Percentiles rank a stretch among this genome's conserved stretches.
These are phyloP conservation scores for Xylariomycetidae sp. DNA, from an alignment of 2,329 filamentous ascomycete species.

Conservation along the genomic window DNA sequence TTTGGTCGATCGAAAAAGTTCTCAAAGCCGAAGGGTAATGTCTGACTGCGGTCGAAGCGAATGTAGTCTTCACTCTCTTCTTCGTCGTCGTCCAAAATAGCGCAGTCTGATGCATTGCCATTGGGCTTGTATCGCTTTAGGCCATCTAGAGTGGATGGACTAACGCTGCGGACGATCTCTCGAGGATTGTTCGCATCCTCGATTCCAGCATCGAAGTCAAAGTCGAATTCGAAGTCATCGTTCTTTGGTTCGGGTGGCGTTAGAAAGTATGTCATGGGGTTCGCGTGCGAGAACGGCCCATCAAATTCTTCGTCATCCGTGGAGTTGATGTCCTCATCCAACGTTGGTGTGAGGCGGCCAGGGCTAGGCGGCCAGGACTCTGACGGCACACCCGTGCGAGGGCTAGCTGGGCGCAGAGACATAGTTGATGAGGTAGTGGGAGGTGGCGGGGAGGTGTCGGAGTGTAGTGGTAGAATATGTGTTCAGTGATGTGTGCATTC, in stretches of 20 bases:
- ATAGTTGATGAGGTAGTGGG: conserved; percentile 21
- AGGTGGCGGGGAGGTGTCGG: too few species aligned
- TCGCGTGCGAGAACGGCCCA: conserved; percentile 39
- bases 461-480: too few species aligned
- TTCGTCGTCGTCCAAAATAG: conserved; percentile 41
- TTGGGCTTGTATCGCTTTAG: conserved; percentile 40
- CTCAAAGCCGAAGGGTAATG: conserved; percentile 38
- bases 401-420: conserved; percentile 20
- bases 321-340: conserved; percentile 36
- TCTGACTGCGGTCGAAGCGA: conserved; percentile 38
- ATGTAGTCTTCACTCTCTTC: conserved; percentile 44
- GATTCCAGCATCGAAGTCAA: conserved; percentile 53
- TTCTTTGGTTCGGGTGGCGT: conserved; percentile 41
- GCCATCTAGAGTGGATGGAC: conserved; percentile 51
- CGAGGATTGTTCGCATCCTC: conserved; percentile 42
- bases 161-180: conserved; percentile 49
- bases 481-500: conserved; percentile 16
- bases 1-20: conserved; percentile 35
- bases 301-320: conserved; percentile 39
- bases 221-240: conserved; percentile 41
- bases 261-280: conserved; percentile 53
- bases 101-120: conserved; percentile 35
- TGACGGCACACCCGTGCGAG: conserved; percentile 28
- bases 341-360: conserved; percentile 39
- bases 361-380: conserved; percentile 52